Base-by-base conservation (phyloP, 345 rosid genomes). In the Noccaea caerulescens region DNA sequence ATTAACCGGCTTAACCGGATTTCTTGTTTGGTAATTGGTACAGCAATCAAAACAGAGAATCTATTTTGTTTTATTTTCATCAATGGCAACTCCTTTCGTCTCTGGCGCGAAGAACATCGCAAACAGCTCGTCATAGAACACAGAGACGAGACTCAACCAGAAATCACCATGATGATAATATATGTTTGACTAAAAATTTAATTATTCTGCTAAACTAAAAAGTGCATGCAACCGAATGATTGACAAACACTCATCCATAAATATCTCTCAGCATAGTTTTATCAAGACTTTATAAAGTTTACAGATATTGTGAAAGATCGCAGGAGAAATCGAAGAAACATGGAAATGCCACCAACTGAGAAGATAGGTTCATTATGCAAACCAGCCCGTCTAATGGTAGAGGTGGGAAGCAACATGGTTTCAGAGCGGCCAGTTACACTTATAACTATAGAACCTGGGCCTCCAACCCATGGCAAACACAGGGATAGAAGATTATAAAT, bases 381-480 rank as follows among this genome's bases (percentile, higher is more conserved):
- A 77, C 96, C 86, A 76, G 90, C 98, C 97, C 98, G 75, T 93
- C 98, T 46, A 93, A 75, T 23, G 97, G 85, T n/a, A 88, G 50
- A 8, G 96, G 96, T 66, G 93, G 96, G 72, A 90, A 77, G 81
- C 98, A 93, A 77, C 98, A 93, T 20, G 98, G 97, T 88, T 88
- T 87, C 65, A 93, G 85, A 81, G 47, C 97, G 85, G 34, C 98
- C 97, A 66, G 84, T 90, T 80, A 93, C 84, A 72, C 98, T 93
- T 63, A 93, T 73, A 57, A 90, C 97, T 70, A 93, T 97, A 2
- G 96, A 86, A 63, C 97, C 98, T 61, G 98, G 97, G 34, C 98
- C 97, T 71, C 98, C 98, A 82, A 93, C 98, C 98, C 98, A 93
- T 10, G 93, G 96, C 72, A 93, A 85, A 83, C 97, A 93, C 64